phyloP scores from a whole-genome alignment of 2,329 filamentous ascomycete genomes.

The Trichoderma citrinoviride region DNA sequence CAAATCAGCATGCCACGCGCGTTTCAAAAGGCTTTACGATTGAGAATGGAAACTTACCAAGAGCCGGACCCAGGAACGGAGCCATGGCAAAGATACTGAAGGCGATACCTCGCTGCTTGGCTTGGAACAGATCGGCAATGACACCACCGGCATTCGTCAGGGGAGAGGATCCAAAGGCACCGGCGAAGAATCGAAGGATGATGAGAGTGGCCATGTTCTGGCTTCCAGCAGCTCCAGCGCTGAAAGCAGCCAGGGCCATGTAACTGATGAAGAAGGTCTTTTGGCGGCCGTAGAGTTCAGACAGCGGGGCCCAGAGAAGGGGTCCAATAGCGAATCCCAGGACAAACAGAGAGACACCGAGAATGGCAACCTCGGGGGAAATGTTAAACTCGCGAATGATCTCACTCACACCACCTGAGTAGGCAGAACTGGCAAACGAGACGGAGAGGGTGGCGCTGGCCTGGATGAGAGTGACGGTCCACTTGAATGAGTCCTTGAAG shows the following conservation, averaged over 20 bases:
- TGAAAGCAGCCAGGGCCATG: conserved; percentile 58
- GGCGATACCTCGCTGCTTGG: conserved; percentile 54
- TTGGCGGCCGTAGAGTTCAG: conserved; percentile 62
- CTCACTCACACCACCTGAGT: conserved; percentile 54
- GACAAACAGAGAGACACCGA: conserved; percentile 64
- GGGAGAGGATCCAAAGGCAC: conserved; percentile 60
- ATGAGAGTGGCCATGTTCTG: conserved; percentile 59
- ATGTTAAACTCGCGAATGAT: conserved; percentile 56
- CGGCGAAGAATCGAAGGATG: conserved; percentile 67
- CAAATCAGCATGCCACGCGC: neutral
- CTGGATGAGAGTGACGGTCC: conserved; percentile 61
- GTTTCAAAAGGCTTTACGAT: neutral
- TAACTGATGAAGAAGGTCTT: conserved; percentile 60
- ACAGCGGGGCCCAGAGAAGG: conserved; percentile 63
- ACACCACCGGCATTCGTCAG: conserved; percentile 62
- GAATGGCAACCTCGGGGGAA: conserved; percentile 51
- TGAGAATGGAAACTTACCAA: conserved; percentile 37
- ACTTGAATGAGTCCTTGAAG: conserved; percentile 58
- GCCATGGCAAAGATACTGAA: conserved; percentile 60
- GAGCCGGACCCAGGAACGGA: conserved; percentile 61
- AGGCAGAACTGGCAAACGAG: conserved; percentile 67
- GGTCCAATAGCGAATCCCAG: conserved; percentile 61
- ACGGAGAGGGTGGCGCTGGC: conserved; percentile 67
- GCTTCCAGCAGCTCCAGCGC: conserved; percentile 55
- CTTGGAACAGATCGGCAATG: conserved; percentile 61